phyloP scores from a whole-genome alignment of 306 rosid species.

The Trichosanthes truncata region DNA sequence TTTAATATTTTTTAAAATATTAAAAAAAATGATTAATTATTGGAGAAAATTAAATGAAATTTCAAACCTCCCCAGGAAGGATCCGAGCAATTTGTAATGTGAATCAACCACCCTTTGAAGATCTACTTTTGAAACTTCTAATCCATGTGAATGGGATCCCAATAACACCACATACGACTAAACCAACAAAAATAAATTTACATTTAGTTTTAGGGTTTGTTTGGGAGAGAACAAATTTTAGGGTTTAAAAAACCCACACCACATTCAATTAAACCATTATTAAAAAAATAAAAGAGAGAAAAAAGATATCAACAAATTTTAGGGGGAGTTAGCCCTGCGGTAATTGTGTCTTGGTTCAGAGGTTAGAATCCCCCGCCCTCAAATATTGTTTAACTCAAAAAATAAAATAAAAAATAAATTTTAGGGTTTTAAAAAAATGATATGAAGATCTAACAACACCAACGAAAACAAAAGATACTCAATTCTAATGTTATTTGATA shows the following conservation, averaged over 20 bases:
- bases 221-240: neutral
- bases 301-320: too few relatives aligned
- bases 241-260: neutral
- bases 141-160: slow-evolving; percentile 62
- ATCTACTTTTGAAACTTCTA: slow-evolving; percentile 28
- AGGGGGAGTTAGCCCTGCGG: too few relatives aligned
- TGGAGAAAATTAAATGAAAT: neutral
- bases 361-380: too few relatives aligned
- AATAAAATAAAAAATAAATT: too few relatives aligned
- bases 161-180: slow-evolving; percentile 62
- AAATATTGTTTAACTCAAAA: too few relatives aligned
- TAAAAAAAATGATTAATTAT: neutral
- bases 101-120: slow-evolving; percentile 34
- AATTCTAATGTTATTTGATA: too few relatives aligned
- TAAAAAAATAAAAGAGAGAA: too few relatives aligned
- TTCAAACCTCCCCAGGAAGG: slow-evolving; percentile 34
- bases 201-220: too few relatives aligned
- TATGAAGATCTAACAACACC: too few relatives aligned
- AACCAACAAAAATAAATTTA: neutral
- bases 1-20: neutral
- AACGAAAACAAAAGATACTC: too few relatives aligned
- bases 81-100: slow-evolving; percentile 42
- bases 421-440: too few relatives aligned
- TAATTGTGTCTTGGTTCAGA: too few relatives aligned
- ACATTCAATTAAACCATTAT: neutral